These are phyloP conservation scores for Diaporthe sp. DNA, from an alignment of 2,329 filamentous ascomycete genomes.

Conservation along the genomic window DNA sequence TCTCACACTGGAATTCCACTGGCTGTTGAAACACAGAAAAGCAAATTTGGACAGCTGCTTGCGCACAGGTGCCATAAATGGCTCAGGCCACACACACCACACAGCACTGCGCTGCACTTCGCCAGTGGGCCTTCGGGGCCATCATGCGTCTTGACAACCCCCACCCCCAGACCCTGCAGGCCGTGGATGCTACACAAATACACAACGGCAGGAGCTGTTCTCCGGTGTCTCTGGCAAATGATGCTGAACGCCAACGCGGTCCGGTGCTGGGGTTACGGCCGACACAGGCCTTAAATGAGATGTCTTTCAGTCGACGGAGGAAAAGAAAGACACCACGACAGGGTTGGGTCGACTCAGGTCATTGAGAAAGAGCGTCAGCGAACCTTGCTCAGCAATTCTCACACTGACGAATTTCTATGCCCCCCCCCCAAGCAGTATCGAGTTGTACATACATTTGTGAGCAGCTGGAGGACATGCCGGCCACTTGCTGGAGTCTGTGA, in stretches of 20 bases:
- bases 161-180: background rate
- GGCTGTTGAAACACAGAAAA: constrained; percentile 3
- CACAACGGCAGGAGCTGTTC: background rate
- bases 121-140: background rate
- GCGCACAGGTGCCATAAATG: constrained; percentile 8
- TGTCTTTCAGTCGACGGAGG: background rate
- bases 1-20: background rate
- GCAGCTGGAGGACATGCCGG: background rate
- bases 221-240: background rate
- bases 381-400: background rate
- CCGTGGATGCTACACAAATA: background rate
- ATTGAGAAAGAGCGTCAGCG: background rate
- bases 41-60: background rate
- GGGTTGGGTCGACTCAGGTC: background rate
- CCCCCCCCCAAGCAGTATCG: background rate
- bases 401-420: background rate
- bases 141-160: background rate
- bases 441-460: background rate
- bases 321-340: background rate
- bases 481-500: background rate
- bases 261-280: background rate
- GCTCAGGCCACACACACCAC: background rate
- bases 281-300: background rate
- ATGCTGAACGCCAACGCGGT: background rate
- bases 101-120: background rate